Conservation (phyloP, 129 eudicot genomes). For the Helichrysum umbraculigerum region DNA sequence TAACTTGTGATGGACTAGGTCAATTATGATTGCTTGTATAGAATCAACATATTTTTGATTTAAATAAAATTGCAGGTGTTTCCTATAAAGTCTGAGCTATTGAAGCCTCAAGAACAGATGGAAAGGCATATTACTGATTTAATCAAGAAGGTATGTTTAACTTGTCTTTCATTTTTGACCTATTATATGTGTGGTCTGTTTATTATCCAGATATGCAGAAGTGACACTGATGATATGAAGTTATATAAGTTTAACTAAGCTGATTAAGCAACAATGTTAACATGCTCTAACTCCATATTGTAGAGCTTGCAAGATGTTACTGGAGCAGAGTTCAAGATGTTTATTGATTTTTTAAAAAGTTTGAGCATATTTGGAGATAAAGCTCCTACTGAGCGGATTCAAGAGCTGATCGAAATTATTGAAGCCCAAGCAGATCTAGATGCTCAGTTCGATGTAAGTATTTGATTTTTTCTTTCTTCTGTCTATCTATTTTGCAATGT, state of each 20-base stretch:
- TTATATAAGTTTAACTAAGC: background rate
- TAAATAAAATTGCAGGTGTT: conserved; percentile 58
- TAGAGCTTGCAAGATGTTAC: conserved; percentile 95
- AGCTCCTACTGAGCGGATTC: conserved; percentile 72
- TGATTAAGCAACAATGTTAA: background rate
- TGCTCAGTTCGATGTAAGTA: conserved; percentile 71
- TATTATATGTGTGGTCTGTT: background rate
- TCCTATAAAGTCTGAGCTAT: conserved; percentile 75
- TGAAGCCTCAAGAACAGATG: conserved; percentile 89
- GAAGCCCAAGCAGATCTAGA: conserved; percentile 94
- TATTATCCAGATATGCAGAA: background rate
- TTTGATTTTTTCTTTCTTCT: background rate
- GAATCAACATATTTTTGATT: background rate
- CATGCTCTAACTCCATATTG: conserved; percentile 20
- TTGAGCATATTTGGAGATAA: conserved; percentile 80
- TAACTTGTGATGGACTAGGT: background rate
- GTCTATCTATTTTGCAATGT: background rate
- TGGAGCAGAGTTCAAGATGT: conserved; percentile 82
- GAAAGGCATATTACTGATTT: conserved; percentile 85
- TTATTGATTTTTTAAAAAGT: conserved; percentile 77
- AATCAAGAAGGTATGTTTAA: conserved; percentile 59
- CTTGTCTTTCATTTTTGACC: background rate
- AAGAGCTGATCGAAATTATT: conserved; percentile 71
- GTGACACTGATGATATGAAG: background rate
- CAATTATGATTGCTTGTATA: conserved; percentile 1